Base-by-base conservation (phyloP, 1,139 yeast genomes). In the Zygoascus hellenicus region DNA sequence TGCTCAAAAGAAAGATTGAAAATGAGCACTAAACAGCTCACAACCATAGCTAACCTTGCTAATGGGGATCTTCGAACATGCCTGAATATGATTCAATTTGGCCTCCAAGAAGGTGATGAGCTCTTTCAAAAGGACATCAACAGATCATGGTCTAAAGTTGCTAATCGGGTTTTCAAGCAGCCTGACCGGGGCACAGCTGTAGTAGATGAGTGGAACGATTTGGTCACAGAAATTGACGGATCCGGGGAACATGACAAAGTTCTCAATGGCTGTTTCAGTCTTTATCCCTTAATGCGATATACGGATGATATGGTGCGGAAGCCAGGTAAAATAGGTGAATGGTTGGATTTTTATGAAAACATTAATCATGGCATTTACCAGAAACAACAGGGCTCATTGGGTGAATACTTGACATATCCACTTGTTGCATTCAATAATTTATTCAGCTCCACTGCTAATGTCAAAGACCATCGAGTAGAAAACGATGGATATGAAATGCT, bases 41-140 rank as follows among this genome's bases (percentile, higher is more conserved):
- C 74, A 22, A 77, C 83, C 37, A 69, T 92, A 11, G 82, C 87
- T 3, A 83, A 79, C 45, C 64, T 80, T 2, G 78, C 92, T 43
- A 92, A 87, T 53, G 88, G 89, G 38, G 98, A 92, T 65, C 73
- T 92, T 30, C 71, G 98, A 56, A 87, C 90, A 33, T 84, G 96
- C 61, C 71, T 92, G 43, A 92, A 92, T 60, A 77, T 83, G 57
- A 65, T 92, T 37, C 98, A 92, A 58, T 89, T 90, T 59, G 76
- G 74, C 47, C 69, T 75, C 13, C 54, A 64, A 13, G 49, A 35
- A 4, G 47, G 33, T 10, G 45, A 46, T 3, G 40, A 37, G 7
- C 34, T 50, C 26, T 48, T 50, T 36, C 49, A 57, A 48, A 60
- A 60, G 46, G 58, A 64, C 48, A 35, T 48, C 31, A 42, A 51